Percentiles rank a stretch among this genome's conserved stretches.
Conservation (phyloP, 257 asterid genomes). For the Solanum pennellii region DNA sequence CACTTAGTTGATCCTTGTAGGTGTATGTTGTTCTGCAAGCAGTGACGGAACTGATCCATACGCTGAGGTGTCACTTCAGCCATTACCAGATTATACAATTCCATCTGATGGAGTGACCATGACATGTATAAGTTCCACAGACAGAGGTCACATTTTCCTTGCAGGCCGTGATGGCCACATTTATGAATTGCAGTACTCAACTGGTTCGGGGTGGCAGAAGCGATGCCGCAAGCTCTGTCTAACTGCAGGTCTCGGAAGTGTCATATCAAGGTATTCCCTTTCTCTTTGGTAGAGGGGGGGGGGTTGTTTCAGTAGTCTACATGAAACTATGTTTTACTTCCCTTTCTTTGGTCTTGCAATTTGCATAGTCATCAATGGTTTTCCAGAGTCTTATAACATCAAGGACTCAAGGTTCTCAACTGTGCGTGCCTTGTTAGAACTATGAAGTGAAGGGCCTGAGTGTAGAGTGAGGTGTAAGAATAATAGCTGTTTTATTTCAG, state of each 20-base stretch:
- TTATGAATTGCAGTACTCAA: constrained; percentile 82
- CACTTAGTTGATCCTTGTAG: constrained; percentile 79
- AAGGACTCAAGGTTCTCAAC: neutral
- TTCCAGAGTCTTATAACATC: neutral
- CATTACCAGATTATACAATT: constrained; percentile 79
- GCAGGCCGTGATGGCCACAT: constrained; percentile 98
- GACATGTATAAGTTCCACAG: constrained; percentile 90
- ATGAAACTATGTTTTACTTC: neutral
- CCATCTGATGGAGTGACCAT: constrained; percentile 97
- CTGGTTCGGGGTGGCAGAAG: constrained; percentile 92
- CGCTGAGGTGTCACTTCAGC: constrained; percentile 82
- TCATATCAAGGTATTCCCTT: constrained; percentile 66
- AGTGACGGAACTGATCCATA: constrained; percentile 82
- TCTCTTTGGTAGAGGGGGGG: neutral
- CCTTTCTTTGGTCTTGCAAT: neutral
- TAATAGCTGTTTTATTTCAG: constrained; percentile 23
- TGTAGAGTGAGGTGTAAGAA: constrained; percentile 1
- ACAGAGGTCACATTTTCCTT: constrained; percentile 71
- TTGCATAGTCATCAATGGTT: neutral
- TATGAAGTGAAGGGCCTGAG: constrained; percentile 1
- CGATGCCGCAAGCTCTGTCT: constrained; percentile 85
- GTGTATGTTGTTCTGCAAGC: constrained; percentile 92
- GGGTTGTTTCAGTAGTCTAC: neutral
- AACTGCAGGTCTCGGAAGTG: constrained; percentile 83
- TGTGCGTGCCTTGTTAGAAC: neutral